Evolutionary conservation across 129 eudicot genomes (phyloP).

Genomic region (Heracleum sosnowskyi): DNA sequence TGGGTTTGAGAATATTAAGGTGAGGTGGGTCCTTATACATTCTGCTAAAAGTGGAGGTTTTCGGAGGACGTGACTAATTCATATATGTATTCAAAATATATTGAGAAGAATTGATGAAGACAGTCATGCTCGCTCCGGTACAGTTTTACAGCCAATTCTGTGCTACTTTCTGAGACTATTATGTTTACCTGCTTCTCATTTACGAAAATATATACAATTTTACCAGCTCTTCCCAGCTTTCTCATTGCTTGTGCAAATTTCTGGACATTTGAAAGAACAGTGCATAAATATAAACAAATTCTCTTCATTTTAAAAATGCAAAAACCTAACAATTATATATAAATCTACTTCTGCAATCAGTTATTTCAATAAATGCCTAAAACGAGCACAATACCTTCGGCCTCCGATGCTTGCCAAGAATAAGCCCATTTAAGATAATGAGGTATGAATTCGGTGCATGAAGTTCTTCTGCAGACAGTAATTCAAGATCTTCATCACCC

Average conservation of each 20-base stretch:
- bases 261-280: constrained; percentile 23
- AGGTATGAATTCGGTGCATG: constrained; percentile 72
- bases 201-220: constrained; percentile 76
- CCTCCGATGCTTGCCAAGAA: constrained; percentile 86
- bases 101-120: too few species aligned
- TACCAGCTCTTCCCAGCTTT: constrained; percentile 82
- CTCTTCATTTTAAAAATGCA: not conserved
- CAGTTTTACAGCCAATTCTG: not conserved
- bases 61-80: not conserved
- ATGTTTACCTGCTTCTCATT: constrained; percentile 83
- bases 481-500: constrained; percentile 83
- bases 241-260: constrained; percentile 69
- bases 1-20: not conserved
- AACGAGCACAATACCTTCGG: constrained; percentile 49
- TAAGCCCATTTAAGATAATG: constrained; percentile 72
- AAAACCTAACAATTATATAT: not conserved
- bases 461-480: constrained; percentile 83
- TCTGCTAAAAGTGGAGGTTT: not conserved
- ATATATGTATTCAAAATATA: too few species aligned
- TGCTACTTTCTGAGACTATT: constrained; percentile 6
- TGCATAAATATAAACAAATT: not conserved
- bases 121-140: not conserved
- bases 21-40: not conserved
- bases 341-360: not conserved
- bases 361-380: not conserved